These are phyloP conservation scores for Artemisia annua DNA, from an alignment of 129 eudicot genomes.

Conservation along the genomic window DNA sequence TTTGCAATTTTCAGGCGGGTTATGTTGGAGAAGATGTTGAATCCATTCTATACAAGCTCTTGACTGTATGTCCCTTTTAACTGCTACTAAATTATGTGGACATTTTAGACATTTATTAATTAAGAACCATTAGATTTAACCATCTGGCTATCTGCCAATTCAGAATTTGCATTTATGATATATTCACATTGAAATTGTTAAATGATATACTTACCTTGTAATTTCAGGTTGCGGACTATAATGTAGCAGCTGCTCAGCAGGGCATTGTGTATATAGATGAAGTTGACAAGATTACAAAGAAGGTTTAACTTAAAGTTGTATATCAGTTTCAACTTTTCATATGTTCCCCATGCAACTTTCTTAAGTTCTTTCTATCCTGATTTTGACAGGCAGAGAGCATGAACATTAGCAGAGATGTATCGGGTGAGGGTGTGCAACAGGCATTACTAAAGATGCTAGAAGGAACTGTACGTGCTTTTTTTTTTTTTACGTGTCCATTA, in stretches of 20 bases:
- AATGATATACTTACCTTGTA: too few species aligned
- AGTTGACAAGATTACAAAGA: conserved; percentile 97
- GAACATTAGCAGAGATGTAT: conserved; percentile 94
- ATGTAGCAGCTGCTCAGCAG: conserved; percentile 98
- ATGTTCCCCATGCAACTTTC: neutral
- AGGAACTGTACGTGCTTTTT: conserved; percentile 78
- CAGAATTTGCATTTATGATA: too few species aligned
- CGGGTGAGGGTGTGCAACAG: conserved; percentile 99
- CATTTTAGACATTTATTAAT: neutral
- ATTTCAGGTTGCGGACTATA: conserved; percentile 87
- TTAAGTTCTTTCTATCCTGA: conserved; percentile 3
- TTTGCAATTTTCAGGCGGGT: conserved; percentile 75
- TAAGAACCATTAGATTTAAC: too few species aligned
- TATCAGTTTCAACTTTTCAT: neutral
- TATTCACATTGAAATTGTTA: too few species aligned
- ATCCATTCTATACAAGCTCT: conserved; percentile 88
- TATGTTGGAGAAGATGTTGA: conserved; percentile 99
- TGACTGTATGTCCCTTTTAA: conserved; percentile 50
- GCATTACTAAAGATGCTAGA: conserved; percentile 96
- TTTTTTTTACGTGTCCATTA: neutral
- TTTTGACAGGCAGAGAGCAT: conserved; percentile 83
- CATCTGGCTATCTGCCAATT: too few species aligned
- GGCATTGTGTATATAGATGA: conserved; percentile 98
- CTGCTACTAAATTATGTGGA: conserved; percentile 6
- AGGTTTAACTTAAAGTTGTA: conserved; percentile 42